Evolutionary conservation across 352 stramenopile genomes (phyloP).

Genomic region (Pythium brassicae): DNA sequence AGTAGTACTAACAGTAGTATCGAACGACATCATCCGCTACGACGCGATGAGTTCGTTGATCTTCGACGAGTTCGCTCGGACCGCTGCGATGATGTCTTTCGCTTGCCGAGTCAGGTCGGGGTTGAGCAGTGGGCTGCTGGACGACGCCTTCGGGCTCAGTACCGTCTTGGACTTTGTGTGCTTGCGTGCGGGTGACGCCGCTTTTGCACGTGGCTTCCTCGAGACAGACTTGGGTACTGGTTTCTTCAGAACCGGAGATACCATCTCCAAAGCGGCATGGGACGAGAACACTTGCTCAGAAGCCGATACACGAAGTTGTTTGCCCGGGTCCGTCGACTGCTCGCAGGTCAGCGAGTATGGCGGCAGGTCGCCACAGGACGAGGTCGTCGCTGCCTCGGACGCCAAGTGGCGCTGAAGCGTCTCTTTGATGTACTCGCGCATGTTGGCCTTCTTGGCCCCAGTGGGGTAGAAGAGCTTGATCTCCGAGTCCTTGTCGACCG

Average conservation of each 20-base stretch:
- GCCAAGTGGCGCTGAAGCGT: conserved; percentile 40
- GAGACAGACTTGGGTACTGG: not conserved
- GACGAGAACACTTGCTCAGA: conserved; percentile 17
- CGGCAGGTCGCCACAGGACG: conserved; percentile 8
- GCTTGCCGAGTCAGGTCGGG: conserved; percentile 50
- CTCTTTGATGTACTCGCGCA: conserved; percentile 66
- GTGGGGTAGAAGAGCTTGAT: conserved; percentile 68
- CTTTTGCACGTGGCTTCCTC: conserved; percentile 13
- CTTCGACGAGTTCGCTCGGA: conserved; percentile 69
- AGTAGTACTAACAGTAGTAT: not conserved
- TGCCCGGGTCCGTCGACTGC: not conserved
- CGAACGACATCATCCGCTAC: too few species aligned
- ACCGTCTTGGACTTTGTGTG: conserved; percentile 3
- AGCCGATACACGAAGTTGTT: conserved; percentile 12
- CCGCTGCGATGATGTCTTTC: conserved; percentile 48
- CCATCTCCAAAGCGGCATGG: conserved; percentile 7
- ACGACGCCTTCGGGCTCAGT: not conserved
- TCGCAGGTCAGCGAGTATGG: too few species aligned
- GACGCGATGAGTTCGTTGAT: conserved; percentile 65
- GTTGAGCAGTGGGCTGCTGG: conserved; percentile 33
- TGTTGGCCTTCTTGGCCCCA: conserved; percentile 66
- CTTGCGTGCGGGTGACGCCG: conserved; percentile 14
- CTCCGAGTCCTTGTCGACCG: conserved; percentile 32
- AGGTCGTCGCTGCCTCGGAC: not conserved
- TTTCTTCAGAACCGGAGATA: not conserved